Evolutionary conservation across 495 filamentous ascomycete genomes (phyloP).

Genomic region (Entonaema liquescens): DNA sequence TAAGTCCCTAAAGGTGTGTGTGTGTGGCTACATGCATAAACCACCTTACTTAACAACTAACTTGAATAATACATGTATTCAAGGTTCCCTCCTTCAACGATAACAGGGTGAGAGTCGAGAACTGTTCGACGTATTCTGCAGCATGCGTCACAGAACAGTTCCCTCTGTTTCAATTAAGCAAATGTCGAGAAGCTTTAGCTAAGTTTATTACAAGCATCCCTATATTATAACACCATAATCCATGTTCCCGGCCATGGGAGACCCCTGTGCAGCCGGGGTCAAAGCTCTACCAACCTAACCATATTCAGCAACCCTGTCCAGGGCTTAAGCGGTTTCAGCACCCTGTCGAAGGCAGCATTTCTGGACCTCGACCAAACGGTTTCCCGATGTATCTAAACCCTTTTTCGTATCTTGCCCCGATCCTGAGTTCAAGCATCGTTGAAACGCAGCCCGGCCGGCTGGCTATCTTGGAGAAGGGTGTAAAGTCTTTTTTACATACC

Average conservation of each 20-base stretch:
- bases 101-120: background rate
- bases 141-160: slow-evolving; percentile 30
- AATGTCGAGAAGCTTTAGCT: slow-evolving; percentile 29
- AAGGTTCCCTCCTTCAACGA: too few species aligned
- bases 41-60: too few species aligned
- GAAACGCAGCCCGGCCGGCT: slow-evolving; percentile 27
- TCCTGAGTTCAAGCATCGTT: slow-evolving; percentile 29
- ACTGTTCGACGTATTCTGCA: background rate
- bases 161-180: slow-evolving; percentile 38
- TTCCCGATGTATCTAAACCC: slow-evolving; percentile 38
- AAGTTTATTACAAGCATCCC: slow-evolving; percentile 31
- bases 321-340: slow-evolving; percentile 37
- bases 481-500: background rate
- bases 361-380: slow-evolving; percentile 31
- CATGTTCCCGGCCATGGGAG: slow-evolving; percentile 16
- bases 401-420: slow-evolving; percentile 36
- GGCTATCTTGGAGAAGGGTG: background rate
- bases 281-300: slow-evolving; percentile 33
- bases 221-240: slow-evolving; percentile 26
- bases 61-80: too few species aligned
- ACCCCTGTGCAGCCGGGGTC: slow-evolving; percentile 30
- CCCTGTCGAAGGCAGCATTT: slow-evolving; percentile 30
- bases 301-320: slow-evolving; percentile 8
- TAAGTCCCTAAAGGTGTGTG: background rate
- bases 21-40: background rate